Percentiles rank a stretch among this genome's conserved stretches.
These are phyloP conservation scores for Butyriboletus loyo DNA, from an alignment of 768 basidiomycete species.

Conservation along the genomic window DNA sequence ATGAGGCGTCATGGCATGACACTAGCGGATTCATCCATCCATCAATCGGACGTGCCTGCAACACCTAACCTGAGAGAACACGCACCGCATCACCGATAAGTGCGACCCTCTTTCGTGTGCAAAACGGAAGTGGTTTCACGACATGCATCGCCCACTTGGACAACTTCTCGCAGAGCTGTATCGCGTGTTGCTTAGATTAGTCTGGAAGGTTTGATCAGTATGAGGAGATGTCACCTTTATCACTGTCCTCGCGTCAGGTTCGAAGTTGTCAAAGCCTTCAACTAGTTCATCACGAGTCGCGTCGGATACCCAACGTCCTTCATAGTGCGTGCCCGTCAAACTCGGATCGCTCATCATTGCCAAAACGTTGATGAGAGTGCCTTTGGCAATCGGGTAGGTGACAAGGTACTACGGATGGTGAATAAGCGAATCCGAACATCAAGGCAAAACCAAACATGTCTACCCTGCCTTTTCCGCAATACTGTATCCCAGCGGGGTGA, in stretches of 20 bases:
- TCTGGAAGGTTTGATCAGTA: neutral
- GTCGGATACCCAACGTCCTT: slow-evolving; percentile 32
- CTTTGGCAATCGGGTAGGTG: slow-evolving; percentile 38
- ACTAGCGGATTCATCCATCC: neutral
- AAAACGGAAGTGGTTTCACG: slow-evolving; percentile 40
- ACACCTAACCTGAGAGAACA: neutral
- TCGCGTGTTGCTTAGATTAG: neutral
- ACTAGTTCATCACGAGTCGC: slow-evolving; percentile 32
- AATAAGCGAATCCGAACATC: neutral
- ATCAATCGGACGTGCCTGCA: neutral
- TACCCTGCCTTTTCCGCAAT: slow-evolving; percentile 9
- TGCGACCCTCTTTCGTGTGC: slow-evolving; percentile 38
- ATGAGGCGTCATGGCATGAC: slow-evolving; percentile 26
- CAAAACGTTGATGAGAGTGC: slow-evolving; percentile 36
- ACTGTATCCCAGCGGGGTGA: slow-evolving; percentile 15
- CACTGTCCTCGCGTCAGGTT: slow-evolving; percentile 32
- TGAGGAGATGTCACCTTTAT: slow-evolving; percentile 20
- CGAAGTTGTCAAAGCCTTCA: slow-evolving; percentile 31
- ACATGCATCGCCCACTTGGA: slow-evolving; percentile 46
- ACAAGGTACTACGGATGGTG: slow-evolving; percentile 34
- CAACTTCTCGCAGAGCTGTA: slow-evolving; percentile 35
- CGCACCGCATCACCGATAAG: slow-evolving; percentile 51
- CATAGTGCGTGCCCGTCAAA: slow-evolving; percentile 29
- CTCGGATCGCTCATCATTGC: slow-evolving; percentile 31
- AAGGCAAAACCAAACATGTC: neutral